Conservation (phyloP, 805 yeast species). For the Nakazawaea holstii region DNA sequence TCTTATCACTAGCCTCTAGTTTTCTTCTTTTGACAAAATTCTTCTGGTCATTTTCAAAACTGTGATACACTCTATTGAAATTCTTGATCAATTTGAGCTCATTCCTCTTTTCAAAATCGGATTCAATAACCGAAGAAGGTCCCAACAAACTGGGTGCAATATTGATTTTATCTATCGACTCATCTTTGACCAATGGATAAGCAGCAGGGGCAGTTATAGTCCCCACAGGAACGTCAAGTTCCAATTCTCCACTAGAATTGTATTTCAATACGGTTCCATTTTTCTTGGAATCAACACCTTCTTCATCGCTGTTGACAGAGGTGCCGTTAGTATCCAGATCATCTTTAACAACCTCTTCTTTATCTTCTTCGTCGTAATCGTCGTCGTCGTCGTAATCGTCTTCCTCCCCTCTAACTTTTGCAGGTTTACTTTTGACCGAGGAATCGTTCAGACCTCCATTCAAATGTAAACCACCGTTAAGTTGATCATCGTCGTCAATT, state of each 20-base stretch:
- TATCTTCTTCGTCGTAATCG: conserved; percentile 13
- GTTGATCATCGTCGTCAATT: conserved; percentile 18
- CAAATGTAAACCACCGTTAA: too few species aligned
- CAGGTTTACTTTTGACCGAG: conserved; percentile 1
- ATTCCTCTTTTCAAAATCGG: conserved; percentile 34
- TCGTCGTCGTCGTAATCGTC: conserved; percentile 25
- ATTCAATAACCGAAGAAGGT: conserved; percentile 30
- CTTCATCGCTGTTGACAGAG: conserved; percentile 11
- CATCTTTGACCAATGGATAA: conserved; percentile 3
- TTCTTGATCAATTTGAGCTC: conserved; percentile 44
- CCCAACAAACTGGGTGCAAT: conserved; percentile 21
- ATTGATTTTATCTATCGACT: neutral
- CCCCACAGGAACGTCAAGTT: conserved; percentile 27
- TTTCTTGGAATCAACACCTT: conserved; percentile 12
- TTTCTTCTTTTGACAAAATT: conserved; percentile 70
- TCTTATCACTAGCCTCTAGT: conserved; percentile 75
- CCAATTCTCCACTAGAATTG: conserved; percentile 26
- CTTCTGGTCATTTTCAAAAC: conserved; percentile 70
- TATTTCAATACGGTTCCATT: conserved; percentile 11
- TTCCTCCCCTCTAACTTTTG: conserved; percentile 24
- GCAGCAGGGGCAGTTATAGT: conserved; percentile 2
- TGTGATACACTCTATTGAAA: conserved; percentile 70
- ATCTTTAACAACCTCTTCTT: conserved; percentile 6
- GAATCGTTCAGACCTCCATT: too few species aligned
- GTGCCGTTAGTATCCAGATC: neutral